Conservation (phyloP, 108 stramenopile genomes). For the Cyclotella sp. region DNA sequence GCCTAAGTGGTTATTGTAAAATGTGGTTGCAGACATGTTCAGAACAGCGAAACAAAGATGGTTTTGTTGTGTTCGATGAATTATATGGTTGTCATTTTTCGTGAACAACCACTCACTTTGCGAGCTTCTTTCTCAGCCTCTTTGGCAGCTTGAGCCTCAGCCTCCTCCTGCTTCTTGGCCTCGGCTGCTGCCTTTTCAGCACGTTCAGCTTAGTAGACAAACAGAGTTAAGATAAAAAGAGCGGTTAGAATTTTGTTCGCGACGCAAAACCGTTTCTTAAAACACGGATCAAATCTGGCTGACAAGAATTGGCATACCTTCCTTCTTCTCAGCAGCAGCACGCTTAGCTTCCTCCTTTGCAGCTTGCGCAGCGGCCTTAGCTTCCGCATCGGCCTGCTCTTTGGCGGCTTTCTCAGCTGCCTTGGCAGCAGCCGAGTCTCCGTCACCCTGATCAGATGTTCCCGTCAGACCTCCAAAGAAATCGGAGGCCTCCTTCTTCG, state of each 20-base stretch:
- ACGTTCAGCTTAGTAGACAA: conserved; percentile 44
- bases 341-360: conserved; percentile 57
- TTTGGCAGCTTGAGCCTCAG: conserved; percentile 53
- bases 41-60: background rate
- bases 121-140: conserved; percentile 54
- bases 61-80: too few species aligned
- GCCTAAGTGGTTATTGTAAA: conserved; percentile 21
- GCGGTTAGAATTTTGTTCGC: too few species aligned
- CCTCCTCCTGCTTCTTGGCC: conserved; percentile 57
- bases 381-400: conserved; percentile 22
- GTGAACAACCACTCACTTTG: conserved; percentile 19
- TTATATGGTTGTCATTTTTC: too few species aligned
- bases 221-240: background rate
- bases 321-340: conserved; percentile 48
- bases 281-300: background rate
- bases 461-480: conserved; percentile 44
- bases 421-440: conserved; percentile 52
- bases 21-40: background rate
- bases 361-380: conserved; percentile 46
- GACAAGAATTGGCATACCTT: background rate
- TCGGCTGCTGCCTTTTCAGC: conserved; percentile 45
- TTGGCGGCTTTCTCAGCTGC: conserved; percentile 50
- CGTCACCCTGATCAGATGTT: conserved; percentile 36
- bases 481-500: conserved; percentile 42
- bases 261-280: background rate